Base-by-base conservation (phyloP, 2,329 filamentous ascomycete genomes). In the Fusarium cicatricum region DNA sequence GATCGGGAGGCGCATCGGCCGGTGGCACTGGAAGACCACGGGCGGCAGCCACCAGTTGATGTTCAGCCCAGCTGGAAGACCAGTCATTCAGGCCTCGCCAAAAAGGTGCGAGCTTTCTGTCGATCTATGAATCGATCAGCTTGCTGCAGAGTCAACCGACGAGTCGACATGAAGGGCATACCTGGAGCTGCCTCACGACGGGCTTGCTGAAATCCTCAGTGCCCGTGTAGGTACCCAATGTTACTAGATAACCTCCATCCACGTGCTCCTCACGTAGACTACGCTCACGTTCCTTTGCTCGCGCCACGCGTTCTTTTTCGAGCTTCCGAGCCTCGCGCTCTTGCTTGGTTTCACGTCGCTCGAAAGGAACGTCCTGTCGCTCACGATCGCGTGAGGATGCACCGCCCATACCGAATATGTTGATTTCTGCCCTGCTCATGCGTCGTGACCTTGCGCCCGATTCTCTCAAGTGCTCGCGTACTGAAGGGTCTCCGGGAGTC, bases 51-150 rank as follows among this genome's bases (percentile, higher is more conserved):
- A 97, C 86, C n/a, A 99, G 85, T 75, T 99, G 95, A 74, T 95
- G 88, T 70, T 99, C 95, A 11, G 92, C 90, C 95, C 95, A 99
- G 46, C 86, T 90, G 17, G 91, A 85, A 14, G 88, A 89, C 74
- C 95, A 92, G 73, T 98, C 93, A 62, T 97, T 89, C 4, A 99
- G 80, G 5, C 95, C 95, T 71, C 90, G 89, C 92, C 94, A 99
- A 74, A 99, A 99, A 0, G 95, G 95, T 36, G 95, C 95, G 58
- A 99, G 77, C 59, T 90, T 88, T 65, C 95, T 85, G 76, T 99
- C 95, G 72, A 99, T 92, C 94, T 98, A 60, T 38, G 57, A 3
- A 34, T 44, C 33, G 49, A 60, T 72, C 45, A 68, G 60, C 44
- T 50, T 52, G 44, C 31, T 23, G n/a, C 5, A 23, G 23, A 14